Evolutionary conservation across 352 stramenopile genomes (phyloP).

Genomic region (Phytophthora pluvialis): DNA sequence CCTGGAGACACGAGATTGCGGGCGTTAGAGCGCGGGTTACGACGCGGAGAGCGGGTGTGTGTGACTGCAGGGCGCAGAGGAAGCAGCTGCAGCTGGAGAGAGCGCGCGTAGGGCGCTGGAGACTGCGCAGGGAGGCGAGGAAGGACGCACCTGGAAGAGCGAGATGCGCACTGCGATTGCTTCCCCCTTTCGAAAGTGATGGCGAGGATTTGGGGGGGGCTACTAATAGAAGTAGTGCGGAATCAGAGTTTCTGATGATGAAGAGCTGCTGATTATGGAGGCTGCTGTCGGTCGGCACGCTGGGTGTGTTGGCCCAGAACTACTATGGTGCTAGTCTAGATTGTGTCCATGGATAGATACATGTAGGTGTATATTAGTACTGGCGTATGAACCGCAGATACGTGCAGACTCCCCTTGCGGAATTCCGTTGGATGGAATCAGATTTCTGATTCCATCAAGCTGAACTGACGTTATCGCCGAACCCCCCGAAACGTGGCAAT

Average conservation of each 20-base stretch:
- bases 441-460: constrained; percentile 2
- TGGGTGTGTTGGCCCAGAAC: too few species aligned
- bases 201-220: background rate
- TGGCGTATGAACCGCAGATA: too few species aligned
- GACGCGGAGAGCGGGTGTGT: background rate
- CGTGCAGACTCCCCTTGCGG: too few species aligned
- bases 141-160: constrained; percentile 11
- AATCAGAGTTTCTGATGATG: constrained; percentile 5
- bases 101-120: too few species aligned
- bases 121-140: background rate
- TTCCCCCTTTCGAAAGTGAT: constrained; percentile 27
- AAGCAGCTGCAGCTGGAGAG: background rate
- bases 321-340: too few species aligned
- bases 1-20: constrained; percentile 2
- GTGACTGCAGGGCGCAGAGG: background rate
- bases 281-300: too few species aligned
- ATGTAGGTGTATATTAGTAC: too few species aligned
- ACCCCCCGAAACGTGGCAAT: background rate
- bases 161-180: background rate
- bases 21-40: constrained; percentile 8
- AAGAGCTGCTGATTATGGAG: too few species aligned
- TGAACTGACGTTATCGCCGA: constrained; percentile 1
- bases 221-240: background rate
- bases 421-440: background rate
- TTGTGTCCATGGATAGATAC: too few species aligned